A percentile compares a stretch with the other conserved stretches of the same genome.
Conservation (phyloP, 2,329 filamentous ascomycete genomes). For the Hyphodiscus sp. region DNA sequence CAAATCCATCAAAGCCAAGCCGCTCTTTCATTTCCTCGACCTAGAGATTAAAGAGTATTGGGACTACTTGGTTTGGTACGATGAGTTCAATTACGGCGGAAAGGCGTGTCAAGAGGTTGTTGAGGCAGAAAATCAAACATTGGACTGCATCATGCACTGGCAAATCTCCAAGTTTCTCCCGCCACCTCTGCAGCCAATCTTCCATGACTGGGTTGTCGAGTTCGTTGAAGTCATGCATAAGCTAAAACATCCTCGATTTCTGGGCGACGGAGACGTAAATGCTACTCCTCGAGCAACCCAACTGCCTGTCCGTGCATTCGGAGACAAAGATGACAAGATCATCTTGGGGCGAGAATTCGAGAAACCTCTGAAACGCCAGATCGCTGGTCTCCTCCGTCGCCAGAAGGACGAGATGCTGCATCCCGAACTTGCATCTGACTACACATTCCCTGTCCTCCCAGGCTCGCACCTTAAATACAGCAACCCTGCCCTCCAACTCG, state of each 20-base stretch:
- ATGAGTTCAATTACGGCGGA: slow-evolving; percentile 97
- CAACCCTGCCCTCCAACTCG: slow-evolving; percentile 84
- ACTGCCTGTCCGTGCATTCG: slow-evolving; percentile 48
- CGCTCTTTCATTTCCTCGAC: slow-evolving; percentile 94
- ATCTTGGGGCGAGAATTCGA: slow-evolving; percentile 79
- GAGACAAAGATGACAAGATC: slow-evolving; percentile 52
- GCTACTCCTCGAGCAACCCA: slow-evolving; percentile 52
- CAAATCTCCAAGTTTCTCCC: slow-evolving; percentile 90
- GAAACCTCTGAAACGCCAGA: slow-evolving; percentile 84
- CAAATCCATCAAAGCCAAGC: slow-evolving; percentile 93
- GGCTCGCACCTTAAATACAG: slow-evolving; percentile 56
- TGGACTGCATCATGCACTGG: slow-evolving; percentile 98
- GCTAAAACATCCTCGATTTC: slow-evolving; percentile 60
- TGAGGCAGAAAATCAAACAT: slow-evolving; percentile 66
- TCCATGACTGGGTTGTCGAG: slow-evolving; percentile 88
- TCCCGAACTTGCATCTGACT: slow-evolving; percentile 80
- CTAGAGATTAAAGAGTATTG: slow-evolving; percentile 98
- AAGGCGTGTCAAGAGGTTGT: slow-evolving; percentile 81
- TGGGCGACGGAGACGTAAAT: slow-evolving; percentile 39
- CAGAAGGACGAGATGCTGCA: slow-evolving; percentile 88
- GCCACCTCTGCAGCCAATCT: slow-evolving; percentile 68
- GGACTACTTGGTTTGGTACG: slow-evolving; percentile 99
- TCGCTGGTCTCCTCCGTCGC: slow-evolving; percentile 71
- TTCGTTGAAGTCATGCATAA: slow-evolving; percentile 93
- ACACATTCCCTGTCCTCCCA: slow-evolving; percentile 75